A percentile compares a stretch with the other conserved stretches of the same genome.
Conservation (phyloP, 2,329 filamentous ascomycete genomes). For the Metarhizium robertsii region DNA sequence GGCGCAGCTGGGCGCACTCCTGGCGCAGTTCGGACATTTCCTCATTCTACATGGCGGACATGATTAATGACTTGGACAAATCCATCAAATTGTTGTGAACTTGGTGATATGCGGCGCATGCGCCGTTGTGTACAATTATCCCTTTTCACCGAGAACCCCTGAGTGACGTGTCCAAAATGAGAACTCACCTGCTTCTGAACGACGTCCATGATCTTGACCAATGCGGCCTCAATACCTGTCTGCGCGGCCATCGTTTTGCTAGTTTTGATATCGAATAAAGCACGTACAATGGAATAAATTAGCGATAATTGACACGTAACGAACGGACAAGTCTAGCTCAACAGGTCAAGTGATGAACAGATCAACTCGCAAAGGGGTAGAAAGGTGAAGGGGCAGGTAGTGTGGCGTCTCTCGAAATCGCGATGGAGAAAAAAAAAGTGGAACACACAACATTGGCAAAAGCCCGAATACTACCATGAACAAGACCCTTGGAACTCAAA, state of each 20-base stretch:
- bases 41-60: constrained; percentile 8
- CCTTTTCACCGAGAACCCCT: neutral
- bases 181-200: constrained; percentile 13
- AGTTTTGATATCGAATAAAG: neutral
- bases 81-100: neutral
- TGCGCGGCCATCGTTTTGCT: constrained; percentile 6
- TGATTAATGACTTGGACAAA: neutral
- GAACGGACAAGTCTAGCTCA: neutral
- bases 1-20: constrained; percentile 15
- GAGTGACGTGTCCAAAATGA: constrained; percentile 1
- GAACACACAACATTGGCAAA: neutral
- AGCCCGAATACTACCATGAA: neutral
- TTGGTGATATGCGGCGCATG: neutral
- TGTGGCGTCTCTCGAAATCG: neutral
- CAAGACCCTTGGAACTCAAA: neutral
- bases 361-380: neutral
- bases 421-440: constrained; percentile 5
- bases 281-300: neutral
- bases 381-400: neutral
- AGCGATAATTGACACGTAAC: neutral
- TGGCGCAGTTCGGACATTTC: constrained; percentile 14
- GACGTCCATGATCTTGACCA: constrained; percentile 13
- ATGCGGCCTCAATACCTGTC: constrained; percentile 10
- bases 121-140: neutral
- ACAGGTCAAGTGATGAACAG: neutral